phyloP scores from a whole-genome alignment of 306 rosid genomes.

The Mimosa pudica region DNA sequence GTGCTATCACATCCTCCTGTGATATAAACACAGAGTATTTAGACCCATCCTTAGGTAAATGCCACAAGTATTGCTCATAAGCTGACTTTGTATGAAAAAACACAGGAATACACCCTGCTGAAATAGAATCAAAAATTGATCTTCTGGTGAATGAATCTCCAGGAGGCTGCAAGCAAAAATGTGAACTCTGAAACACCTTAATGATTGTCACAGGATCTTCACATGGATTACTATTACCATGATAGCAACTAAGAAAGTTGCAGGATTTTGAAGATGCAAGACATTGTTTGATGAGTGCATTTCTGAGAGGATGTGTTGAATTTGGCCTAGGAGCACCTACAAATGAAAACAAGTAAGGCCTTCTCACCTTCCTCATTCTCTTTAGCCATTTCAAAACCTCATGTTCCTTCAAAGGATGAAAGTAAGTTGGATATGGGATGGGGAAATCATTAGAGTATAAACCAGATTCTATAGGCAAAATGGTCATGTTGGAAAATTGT shows the following conservation, averaged over 20 bases:
- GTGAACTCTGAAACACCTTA: slow-evolving; percentile 47
- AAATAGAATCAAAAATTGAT: slow-evolving; percentile 60
- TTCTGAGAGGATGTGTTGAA: slow-evolving; percentile 18
- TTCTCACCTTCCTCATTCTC: slow-evolving; percentile 41
- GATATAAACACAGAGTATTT: slow-evolving; percentile 47
- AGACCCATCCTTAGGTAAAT: slow-evolving; percentile 41
- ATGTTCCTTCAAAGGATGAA: slow-evolving; percentile 47
- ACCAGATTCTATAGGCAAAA: slow-evolving; percentile 51
- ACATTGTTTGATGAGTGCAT: slow-evolving; percentile 47
- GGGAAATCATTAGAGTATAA: slow-evolving; percentile 48
- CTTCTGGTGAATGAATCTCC: slow-evolving; percentile 62
- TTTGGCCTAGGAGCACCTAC: slow-evolving; percentile 55
- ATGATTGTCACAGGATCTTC: slow-evolving; percentile 38
- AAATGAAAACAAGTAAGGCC: slow-evolving; percentile 54
- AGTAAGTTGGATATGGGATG: slow-evolving; percentile 63
- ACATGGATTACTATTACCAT: slow-evolving; percentile 22
- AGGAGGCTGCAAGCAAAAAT: slow-evolving; percentile 61
- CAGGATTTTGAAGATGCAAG: slow-evolving; percentile 33
- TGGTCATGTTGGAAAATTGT: slow-evolving; percentile 49
- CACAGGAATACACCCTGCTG: slow-evolving; percentile 64
- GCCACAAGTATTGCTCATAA: slow-evolving; percentile 61
- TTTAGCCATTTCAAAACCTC: slow-evolving; percentile 51
- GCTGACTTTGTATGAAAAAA: slow-evolving; percentile 62
- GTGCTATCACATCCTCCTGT: slow-evolving; percentile 34
- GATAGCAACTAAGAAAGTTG: slow-evolving; percentile 39